Percentiles rank a stretch among this genome's conserved stretches.
Evolutionary conservation across 192 early-diverging fungal species (phyloP).

Genomic region (Backusella westeae): DNA sequence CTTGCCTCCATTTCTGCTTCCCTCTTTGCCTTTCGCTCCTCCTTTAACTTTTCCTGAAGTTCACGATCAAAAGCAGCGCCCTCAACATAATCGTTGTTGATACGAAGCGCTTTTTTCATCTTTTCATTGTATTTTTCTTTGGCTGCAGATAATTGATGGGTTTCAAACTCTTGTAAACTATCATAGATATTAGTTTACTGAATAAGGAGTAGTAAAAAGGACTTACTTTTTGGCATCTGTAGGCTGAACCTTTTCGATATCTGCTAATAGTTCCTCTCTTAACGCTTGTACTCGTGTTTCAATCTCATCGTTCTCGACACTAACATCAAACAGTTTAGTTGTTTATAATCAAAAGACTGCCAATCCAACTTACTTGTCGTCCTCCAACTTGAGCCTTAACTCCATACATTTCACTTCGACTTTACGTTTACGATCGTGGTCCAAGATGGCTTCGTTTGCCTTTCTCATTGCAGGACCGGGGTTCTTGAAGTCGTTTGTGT

Average conservation of each 20-base stretch:
- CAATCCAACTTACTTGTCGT: conserved; percentile 48
- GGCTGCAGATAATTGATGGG: conserved; percentile 68
- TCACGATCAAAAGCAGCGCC: conserved; percentile 80
- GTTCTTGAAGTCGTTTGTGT: conserved; percentile 18
- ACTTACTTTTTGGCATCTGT: conserved; percentile 36
- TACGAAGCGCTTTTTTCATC: conserved; percentile 67
- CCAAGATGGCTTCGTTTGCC: conserved; percentile 76
- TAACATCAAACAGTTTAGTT: conserved; percentile 12
- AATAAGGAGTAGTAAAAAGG: background rate
- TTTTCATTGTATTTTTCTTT: conserved; percentile 67
- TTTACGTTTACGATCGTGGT: conserved; percentile 85
- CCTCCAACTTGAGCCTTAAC: conserved; percentile 80
- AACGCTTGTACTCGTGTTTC: conserved; percentile 61
- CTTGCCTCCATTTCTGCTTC: background rate
- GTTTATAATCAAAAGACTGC: background rate
- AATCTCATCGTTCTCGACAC: conserved; percentile 61
- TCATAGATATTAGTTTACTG: background rate
- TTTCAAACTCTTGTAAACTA: conserved; percentile 58
- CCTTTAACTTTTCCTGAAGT: conserved; percentile 49
- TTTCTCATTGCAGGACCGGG: conserved; percentile 36
- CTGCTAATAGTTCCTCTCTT: conserved; percentile 54
- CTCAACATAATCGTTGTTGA: conserved; percentile 61
- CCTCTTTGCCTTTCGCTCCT: conserved; percentile 12
- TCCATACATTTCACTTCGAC: conserved; percentile 85
- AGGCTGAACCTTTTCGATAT: conserved; percentile 38